A percentile compares a stretch with the other conserved stretches of the same genome.
Evolutionary conservation across 75 land plant genomes (phyloP).

Genomic region (Selaginella tamariscina): DNA sequence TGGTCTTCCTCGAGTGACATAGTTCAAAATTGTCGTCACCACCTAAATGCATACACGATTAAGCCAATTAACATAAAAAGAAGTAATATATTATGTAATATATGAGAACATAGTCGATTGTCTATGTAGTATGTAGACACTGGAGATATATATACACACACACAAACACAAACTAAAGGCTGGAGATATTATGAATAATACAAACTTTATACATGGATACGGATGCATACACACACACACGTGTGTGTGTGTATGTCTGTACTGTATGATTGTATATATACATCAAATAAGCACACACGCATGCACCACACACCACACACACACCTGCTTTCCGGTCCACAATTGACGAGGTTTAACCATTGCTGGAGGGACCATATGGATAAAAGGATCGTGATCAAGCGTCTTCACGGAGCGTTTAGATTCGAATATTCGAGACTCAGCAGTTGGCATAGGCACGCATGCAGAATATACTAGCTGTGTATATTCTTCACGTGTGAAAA

Average conservation of each 20-base stretch:
- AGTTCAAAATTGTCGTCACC: slow-evolving; percentile 56
- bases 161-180: too few relatives aligned
- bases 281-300: background rate
- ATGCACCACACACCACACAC: too few relatives aligned
- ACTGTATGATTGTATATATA: too few relatives aligned
- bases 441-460: slow-evolving; percentile 26
- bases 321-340: slow-evolving; percentile 96
- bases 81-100: too few relatives aligned
- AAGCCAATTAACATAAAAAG: too few relatives aligned
- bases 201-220: too few relatives aligned
- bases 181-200: too few relatives aligned
- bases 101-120: too few relatives aligned
- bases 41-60: slow-evolving; percentile 35
- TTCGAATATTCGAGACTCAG: slow-evolving; percentile 14
- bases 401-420: slow-evolving; percentile 27
- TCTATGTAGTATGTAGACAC: too few relatives aligned
- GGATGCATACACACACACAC: too few relatives aligned
- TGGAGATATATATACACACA: too few relatives aligned
- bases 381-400: slow-evolving; percentile 29
- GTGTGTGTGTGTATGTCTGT: too few relatives aligned
- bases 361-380: slow-evolving; percentile 52
- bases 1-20: slow-evolving; percentile 50
- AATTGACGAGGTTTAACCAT: slow-evolving; percentile 66
- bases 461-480: slow-evolving; percentile 71
- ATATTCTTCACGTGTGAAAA: slow-evolving; percentile 68